Evolutionary conservation across 1,284 basidiomycete species (phyloP), one percentile per base, ranked within the genome.

Genomic region (Hymenochaete sp.): DNA sequence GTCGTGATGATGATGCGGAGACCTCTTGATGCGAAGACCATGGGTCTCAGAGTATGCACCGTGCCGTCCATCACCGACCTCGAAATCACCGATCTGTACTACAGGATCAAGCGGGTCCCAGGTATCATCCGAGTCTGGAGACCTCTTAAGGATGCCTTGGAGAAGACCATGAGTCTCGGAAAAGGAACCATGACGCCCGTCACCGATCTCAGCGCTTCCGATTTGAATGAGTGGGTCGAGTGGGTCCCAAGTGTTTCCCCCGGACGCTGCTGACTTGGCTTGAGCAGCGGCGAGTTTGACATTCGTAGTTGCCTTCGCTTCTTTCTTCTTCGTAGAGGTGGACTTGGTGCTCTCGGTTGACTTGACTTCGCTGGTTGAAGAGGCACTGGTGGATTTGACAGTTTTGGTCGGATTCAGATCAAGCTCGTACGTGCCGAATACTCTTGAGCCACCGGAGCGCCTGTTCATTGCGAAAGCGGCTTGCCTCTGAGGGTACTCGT

Each of bases 141-240:
- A 21, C n/a, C n/a, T n/a, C 10, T n/a, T 4, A 33, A 40, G 48
- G 39, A 29, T 53, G 36, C 47, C 31, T 29, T 32, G 36, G 9
- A 43, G 6, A 16, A 47, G 16, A 13, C 25, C 14, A 31, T 24
- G 14, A 3, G 16, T 32, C 14, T 40, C 16, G 27, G 21, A 29
- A n/a, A 39, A 22, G 4, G 24, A 31, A 4, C 8, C 35, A 45
- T 11, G 43, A 45, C 42, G 47, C 22, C 48, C 38, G 32, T 52
- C 52, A n/a, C 55, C 54, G 5, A 59, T 36, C 51, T 54, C 55
- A n/a, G 59, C 21, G 26, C 50, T 48, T 16, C 51, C 55, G 40
- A 59, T 37, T 21, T 56, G 45, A 2, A 56, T 32, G 3, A 60
- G 8, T 11, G 59, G 57, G 37, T 55, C 26, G 22, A 52, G 19